Evolutionary conservation across 2,329 filamentous ascomycete genomes (phyloP), one percentile per base, ranked within the genome.

Genomic region (Pyrenochaeta sp.): DNA sequence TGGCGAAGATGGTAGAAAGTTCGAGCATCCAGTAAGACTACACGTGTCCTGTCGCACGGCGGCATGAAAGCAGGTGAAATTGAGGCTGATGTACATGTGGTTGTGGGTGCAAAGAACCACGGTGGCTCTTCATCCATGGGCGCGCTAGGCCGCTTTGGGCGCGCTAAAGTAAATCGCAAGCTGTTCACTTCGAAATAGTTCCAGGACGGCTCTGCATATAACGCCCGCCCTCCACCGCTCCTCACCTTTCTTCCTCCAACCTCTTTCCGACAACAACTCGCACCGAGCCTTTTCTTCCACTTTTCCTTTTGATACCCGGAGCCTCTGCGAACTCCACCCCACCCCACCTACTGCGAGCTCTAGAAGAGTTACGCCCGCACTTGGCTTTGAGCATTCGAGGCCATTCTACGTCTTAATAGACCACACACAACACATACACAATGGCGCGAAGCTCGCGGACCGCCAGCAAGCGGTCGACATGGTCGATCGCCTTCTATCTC

Each of bases 401-500:
- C 66, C 58, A 62, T 37, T 46, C 30, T 43, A 56, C 19, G 56
- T 60, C 57, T 54, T 47, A 50, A 39, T 52, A 56, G 62, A 65
- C 64, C 56, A 9, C 51, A 48, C 54, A 64, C 55, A 65, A 66
- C 62, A 69, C 63, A 64, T 59, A 65, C 79, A 82, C 71, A 71
- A 88, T 88, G 86, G 82, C 85, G 73, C 81, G 84, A 74, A 80
- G 83, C 77, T 89, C 88, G 77, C 78, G 81, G 76, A 86, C 84
- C 84, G 86, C 83, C 84, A 87, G 82, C 84, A 90, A 86, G 85
- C 88, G 85, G 78, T 93, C 84, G 84, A 90, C 89, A 84, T 97
- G 86, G 93, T 92, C 87, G 83, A 87, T 95, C 78, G 84, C 97
- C 81, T 90, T 93, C 83, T 97, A 97, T 85, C 90, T 97, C 73